phyloP scores from a whole-genome alignment of 1,284 basidiomycete genomes.

The Fomitopsis betulina region DNA sequence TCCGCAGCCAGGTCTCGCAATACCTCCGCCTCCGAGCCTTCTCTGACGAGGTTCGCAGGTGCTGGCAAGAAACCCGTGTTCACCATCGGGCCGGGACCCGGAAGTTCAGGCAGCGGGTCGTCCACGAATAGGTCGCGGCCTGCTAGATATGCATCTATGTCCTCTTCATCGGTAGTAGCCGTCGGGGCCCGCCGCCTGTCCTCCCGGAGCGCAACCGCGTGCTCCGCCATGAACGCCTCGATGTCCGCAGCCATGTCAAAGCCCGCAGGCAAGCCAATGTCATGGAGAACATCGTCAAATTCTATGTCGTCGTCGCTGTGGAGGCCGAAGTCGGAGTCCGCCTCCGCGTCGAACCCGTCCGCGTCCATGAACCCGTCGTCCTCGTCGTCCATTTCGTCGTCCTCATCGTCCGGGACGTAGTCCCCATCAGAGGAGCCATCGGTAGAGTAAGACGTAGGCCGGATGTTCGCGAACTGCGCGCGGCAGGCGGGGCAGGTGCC shows the following conservation, averaged over 20 bases:
- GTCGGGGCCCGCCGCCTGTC: background rate
- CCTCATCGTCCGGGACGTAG: slow-evolving; percentile 51
- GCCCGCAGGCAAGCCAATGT: background rate
- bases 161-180: slow-evolving; percentile 1
- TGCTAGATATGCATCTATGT: background rate
- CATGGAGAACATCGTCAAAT: background rate
- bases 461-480: slow-evolving; percentile 50
- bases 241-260: background rate
- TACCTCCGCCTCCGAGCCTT: background rate
- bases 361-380: slow-evolving; percentile 36
- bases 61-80: no score
- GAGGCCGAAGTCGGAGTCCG: slow-evolving; percentile 17
- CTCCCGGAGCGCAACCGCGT: background rate
- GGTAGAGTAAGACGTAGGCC: slow-evolving; percentile 46
- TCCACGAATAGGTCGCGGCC: background rate
- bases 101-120: background rate
- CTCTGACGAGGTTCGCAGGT: background rate
- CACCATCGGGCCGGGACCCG: no score
- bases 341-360: slow-evolving; percentile 24
- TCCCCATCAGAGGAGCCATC: slow-evolving; percentile 65
- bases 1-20: background rate
- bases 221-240: background rate
- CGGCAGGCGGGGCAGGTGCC: slow-evolving; percentile 70
- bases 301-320: background rate
- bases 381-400: slow-evolving; percentile 34